Evolutionary conservation across 2,329 filamentous ascomycete species (phyloP), one percentile per base, ranked within the genome.

Genomic region (Colletotrichum camelliae): DNA sequence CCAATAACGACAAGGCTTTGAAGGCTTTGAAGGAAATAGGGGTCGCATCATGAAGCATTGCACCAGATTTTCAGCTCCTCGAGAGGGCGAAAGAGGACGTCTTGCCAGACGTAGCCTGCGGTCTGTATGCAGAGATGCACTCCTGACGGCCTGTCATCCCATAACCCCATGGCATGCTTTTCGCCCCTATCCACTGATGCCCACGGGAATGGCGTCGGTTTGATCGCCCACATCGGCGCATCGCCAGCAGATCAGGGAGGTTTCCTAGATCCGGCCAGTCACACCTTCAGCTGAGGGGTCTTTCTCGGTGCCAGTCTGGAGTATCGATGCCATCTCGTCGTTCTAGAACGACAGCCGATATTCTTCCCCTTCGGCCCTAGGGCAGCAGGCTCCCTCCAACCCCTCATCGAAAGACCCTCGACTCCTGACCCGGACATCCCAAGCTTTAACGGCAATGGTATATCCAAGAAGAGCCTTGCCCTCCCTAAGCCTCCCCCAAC

Each of bases 151-250:
- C 72, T 72, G 68, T 33, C 61, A 67, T 72, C 61, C 52, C 48
- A 71, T 70, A 61, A 24, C 13, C 16, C 33, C 33, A 18, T 48
- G 43, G 43, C 43, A n/a, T 48, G 43, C 43, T 48, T 21, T 6
- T 62, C 39, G 60, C 37, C 61, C 68, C 61, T 13, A 48, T 74
- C 52, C 39, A 33, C 65, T 52, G 67, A 66, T 72, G 18, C 64
- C 35, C 52, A 29, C 37, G 33, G 58, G 39, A 61, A 73, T 61
- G 67, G 61, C 18, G 21, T 75, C n/a, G 52, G 72, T 72, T 66
- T 72, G 68, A 75, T 67, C 68, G 72, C 52, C 72, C 31, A 72
- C 67, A 60, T 64, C 57, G 43, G 72, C 67, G 52, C 60, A 71
- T 67, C 48, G 33, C 72, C 24, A 43, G 72, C 35, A 66, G 67